Evolutionary conservation across 2,329 filamentous ascomycete genomes (phyloP), one percentile per base, ranked within the genome.

Genomic region (Fusarium penzigii): DNA sequence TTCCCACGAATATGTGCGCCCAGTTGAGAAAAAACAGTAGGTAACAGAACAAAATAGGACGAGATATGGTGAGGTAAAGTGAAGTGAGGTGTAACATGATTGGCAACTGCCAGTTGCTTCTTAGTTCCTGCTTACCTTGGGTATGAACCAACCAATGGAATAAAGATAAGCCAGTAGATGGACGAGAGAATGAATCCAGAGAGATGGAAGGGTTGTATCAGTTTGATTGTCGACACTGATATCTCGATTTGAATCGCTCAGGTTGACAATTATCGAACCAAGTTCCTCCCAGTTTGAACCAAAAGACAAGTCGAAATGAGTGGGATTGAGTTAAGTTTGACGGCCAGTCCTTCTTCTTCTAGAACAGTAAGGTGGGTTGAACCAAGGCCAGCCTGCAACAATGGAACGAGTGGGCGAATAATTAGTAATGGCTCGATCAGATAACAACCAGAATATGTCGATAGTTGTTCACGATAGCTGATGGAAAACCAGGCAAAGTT

Each of bases 241-340:
- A 32, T 32, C 29, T 32, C 11, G 29, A 36, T 9, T 14, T 11
- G 32, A 25, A 25, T 25, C 20, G 32, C 10, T 36, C 10, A 36
- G 10, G 14, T 40, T 46, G 46, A 55, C 43, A 55, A 53, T 56
- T 49, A 54, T 51, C 50, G 39, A 57, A 39, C 46, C 42, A 51
- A 38, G 7, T 25, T 25, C 20, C 20, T 25, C 20, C 20, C 20
- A 17, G 32, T 38, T 44, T 40, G 48, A 40, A 56, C 51, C 54
- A 49, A 54, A 47, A 51, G 42, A 14, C 9, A 36, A 36, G 13
- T 36, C 45, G 42, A 45, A 59, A 52, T 55, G 55, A 56, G 58
- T 61, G 58, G 49, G 45, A 53, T 11, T 36, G 20, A 46, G 46
- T 47, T 42, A 39, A 42, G 44, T 50, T 54, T 40, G 39, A 46